Base-by-base conservation (phyloP, 176 grass and related monocot species). In the Carex cristatella region DNA sequence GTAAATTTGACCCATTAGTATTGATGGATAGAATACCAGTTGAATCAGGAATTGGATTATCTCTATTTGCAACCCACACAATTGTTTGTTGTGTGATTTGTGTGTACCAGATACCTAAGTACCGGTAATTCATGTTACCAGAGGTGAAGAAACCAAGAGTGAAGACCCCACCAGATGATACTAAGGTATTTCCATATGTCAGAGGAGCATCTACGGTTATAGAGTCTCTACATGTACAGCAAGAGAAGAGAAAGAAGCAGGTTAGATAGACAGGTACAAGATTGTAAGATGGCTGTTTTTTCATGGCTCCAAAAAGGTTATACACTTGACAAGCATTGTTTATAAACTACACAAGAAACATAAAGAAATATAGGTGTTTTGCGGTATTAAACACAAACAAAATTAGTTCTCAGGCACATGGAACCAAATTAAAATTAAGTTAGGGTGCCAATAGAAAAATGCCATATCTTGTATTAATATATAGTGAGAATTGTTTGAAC, bases 11-110 rank as follows among this genome's bases (percentile, higher is more conserved):
- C 14, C 92, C 89, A 19, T 60, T 69, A 62, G 10, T 14, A 28
- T 31, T 68, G 27, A 97, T 4, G 9, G 58, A 56, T 10, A 97
- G 57, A 63, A 65, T 74, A 38, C 65, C 92, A 6, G 85, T 16
- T 5, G 76, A 3, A 62, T 84, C 85, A 18, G 16, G 48, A 80
- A 94, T 30, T 8, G 92, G 89, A 1, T 37, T 63, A 4, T 88
- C 38, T 11, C 94, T 87, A 70, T 97, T 97, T 63, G 90, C 94
- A 16, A 94, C 92, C 94, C 94, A 97, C 19, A 94, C 94, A 10
- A 90, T 77, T 32, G 92, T 97, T 15, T 53, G 46, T 38, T 85
- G 83, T 1, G 54, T 1, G 64, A 97, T 84, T 13, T 76, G 71
- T 19, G 77, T 80, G 86, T 91, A 97, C 94, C 94, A 97, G 62